Base-by-base conservation (phyloP, 805 yeast genomes). In the Pichia manshurica region DNA sequence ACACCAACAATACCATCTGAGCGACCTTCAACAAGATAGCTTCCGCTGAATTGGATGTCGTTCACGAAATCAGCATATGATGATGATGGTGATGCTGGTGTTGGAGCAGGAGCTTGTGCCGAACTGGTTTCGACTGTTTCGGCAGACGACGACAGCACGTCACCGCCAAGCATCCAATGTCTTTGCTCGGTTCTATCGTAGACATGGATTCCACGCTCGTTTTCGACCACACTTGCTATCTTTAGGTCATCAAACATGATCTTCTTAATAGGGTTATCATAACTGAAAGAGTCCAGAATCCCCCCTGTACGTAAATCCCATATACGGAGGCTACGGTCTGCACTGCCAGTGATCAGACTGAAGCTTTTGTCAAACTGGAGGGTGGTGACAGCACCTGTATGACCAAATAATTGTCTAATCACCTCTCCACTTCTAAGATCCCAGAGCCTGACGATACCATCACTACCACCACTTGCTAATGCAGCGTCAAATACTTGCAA, bases 271-370 rank as follows among this genome's bases (percentile, higher is more conserved):
- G 83, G 77, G 1, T 73, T 60, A 39, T 79, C 81, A 54, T 79
- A 81, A 1, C 82, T 79, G 62, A 79, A 78, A 1, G 83, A 78
- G 56, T 81, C 82, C 34, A 72, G 62, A 13, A 83, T 71, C 1
- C 77, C 69, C 13, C 90, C 89, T 0, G 78, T 80, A 53, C 91
- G 69, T 37, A 84, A 64, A 61, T 84, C 91, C 91, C 91, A 84
- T 12, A 81, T 71, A 47, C 87, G 70, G 3, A 83, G 71, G 20
- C 82, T 77, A 43, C 84, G 67, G 57, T 84, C 90, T 8, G 67
- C 61, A 15, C 83, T 74, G 7, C 87, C 87, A 0, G 88, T 79
- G 3, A 80, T 74, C 33, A 84, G 63, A 56, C 78, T 77, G 41
- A 67, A 68, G n/a, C 79, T 81, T 25, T 47, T 47, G 58, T 84